These are phyloP conservation scores for Fusarium verticillioides DNA, from an alignment of 2,329 filamentous ascomycete species.

Conservation along the genomic window DNA sequence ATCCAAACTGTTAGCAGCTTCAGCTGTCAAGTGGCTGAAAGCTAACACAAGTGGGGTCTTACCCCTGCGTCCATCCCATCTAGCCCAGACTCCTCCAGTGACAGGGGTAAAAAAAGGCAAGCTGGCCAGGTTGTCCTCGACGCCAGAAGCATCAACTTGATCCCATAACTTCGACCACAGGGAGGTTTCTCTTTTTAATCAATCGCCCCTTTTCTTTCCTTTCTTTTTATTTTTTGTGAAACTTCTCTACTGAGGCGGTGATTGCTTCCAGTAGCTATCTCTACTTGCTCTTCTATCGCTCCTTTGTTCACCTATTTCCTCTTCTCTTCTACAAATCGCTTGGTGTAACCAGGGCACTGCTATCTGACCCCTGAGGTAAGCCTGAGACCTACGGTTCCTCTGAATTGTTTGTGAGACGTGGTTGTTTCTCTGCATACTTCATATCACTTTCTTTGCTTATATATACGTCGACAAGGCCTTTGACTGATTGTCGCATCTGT, in stretches of 20 bases:
- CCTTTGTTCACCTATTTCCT: conserved; percentile 37
- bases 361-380: conserved; percentile 40
- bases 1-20: conserved; percentile 30
- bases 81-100: conserved; percentile 9
- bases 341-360: conserved; percentile 20
- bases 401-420: conserved; percentile 21
- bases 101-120: conserved; percentile 36
- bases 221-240: conserved; percentile 19
- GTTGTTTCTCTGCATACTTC: conserved; percentile 12
- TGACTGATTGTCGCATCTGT: conserved; percentile 34
- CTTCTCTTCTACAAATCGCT: conserved; percentile 18
- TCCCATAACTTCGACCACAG: conserved; percentile 36
- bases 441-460: neutral
- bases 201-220: conserved; percentile 24
- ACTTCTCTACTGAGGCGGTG: conserved; percentile 26
- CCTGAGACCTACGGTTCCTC: conserved; percentile 33
- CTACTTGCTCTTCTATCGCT: conserved; percentile 39
- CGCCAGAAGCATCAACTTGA: conserved; percentile 32
- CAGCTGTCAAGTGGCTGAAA: conserved; percentile 37
- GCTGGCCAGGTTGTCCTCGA: conserved; percentile 45
- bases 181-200: conserved; percentile 34
- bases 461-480: neutral
- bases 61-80: conserved; percentile 40
- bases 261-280: conserved; percentile 31
- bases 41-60: conserved; percentile 33